Percentiles rank a stretch among this genome's conserved stretches.
Evolutionary conservation across 352 stramenopile species (phyloP).

Genomic region (Globisporangium echinulatum): DNA sequence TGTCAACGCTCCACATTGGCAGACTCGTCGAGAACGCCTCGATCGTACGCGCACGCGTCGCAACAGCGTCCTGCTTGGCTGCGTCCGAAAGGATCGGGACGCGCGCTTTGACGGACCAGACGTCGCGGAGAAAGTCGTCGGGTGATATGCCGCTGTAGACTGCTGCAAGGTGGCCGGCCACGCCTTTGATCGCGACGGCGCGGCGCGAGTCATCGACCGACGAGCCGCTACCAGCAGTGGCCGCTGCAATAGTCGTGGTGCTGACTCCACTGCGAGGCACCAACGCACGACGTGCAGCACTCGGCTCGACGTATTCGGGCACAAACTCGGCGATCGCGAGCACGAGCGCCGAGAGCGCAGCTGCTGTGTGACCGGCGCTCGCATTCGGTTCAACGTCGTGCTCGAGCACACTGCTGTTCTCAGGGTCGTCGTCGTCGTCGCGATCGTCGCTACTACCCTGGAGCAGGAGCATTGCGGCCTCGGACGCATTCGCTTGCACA

Average conservation of each 20-base stretch:
- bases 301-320: constrained; percentile 30
- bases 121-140: constrained; percentile 71
- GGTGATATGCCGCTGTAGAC: constrained; percentile 35
- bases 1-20: background rate
- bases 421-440: constrained; percentile 16
- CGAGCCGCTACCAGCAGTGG: background rate
- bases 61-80: constrained; percentile 13
- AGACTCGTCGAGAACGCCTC: constrained; percentile 35
- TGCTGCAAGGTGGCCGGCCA: constrained; percentile 53
- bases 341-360: constrained; percentile 51
- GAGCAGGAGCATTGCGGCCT: constrained; percentile 25
- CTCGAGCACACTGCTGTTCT: constrained; percentile 40
- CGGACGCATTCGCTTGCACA: constrained; percentile 61
- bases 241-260: background rate
- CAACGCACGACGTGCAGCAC: constrained; percentile 5
- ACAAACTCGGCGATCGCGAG: constrained; percentile 33
- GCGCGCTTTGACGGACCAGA: constrained; percentile 60
- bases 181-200: constrained; percentile 51
- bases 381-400: constrained; percentile 58
- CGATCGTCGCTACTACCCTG: constrained; percentile 1
- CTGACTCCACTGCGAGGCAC: too few relatives aligned
- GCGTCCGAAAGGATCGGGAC: constrained; percentile 20
- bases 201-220: constrained; percentile 21
- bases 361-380: constrained; percentile 33
- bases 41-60: constrained; percentile 13